Percentiles rank a stretch among this genome's conserved stretches.
phyloP scores from a whole-genome alignment of 768 basidiomycete species.

The Rhizopogon vinicolor region DNA sequence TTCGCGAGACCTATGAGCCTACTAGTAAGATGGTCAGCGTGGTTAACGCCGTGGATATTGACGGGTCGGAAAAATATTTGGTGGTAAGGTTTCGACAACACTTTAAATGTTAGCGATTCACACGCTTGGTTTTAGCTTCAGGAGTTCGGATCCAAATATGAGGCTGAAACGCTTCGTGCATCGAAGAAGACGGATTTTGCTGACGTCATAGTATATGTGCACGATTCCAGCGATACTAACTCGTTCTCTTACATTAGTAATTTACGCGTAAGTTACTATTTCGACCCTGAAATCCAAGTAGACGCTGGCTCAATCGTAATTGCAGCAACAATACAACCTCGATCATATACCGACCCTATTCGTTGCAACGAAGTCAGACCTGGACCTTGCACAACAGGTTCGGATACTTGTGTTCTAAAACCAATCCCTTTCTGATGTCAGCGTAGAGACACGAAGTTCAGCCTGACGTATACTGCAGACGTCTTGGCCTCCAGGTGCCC shows the following conservation, averaged over 20 bases:
- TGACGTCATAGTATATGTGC: slow-evolving; percentile 93
- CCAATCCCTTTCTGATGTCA: slow-evolving; percentile 2
- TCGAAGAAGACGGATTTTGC: slow-evolving; percentile 88
- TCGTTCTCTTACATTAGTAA: slow-evolving; percentile 99
- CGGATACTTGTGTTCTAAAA: slow-evolving; percentile 13
- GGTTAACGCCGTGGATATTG: slow-evolving; percentile 92
- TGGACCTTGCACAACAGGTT: slow-evolving; percentile 94
- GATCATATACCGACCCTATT: slow-evolving; percentile 95
- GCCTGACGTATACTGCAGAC: slow-evolving; percentile 93
- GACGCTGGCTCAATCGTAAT: slow-evolving; percentile 14
- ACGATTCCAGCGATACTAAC: slow-evolving; percentile 98
- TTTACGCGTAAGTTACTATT: slow-evolving; percentile 60
- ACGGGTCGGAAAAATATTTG: slow-evolving; percentile 92
- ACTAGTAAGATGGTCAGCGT: slow-evolving; percentile 89
- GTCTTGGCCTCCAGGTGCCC: slow-evolving; percentile 86
- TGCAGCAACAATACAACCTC: slow-evolving; percentile 92
- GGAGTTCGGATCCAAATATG: slow-evolving; percentile 96
- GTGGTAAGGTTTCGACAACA: slow-evolving; percentile 54
- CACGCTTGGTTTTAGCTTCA: slow-evolving; percentile 59
- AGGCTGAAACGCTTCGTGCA: slow-evolving; percentile 84
- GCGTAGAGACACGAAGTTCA: slow-evolving; percentile 93
- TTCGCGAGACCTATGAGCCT: slow-evolving; percentile 72
- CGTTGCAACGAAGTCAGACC: slow-evolving; percentile 98
- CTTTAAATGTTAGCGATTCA: not conserved
- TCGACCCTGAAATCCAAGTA: not conserved